These are phyloP conservation scores for Russula olivacea DNA, from an alignment of 768 basidiomycete species.

Conservation along the genomic window DNA sequence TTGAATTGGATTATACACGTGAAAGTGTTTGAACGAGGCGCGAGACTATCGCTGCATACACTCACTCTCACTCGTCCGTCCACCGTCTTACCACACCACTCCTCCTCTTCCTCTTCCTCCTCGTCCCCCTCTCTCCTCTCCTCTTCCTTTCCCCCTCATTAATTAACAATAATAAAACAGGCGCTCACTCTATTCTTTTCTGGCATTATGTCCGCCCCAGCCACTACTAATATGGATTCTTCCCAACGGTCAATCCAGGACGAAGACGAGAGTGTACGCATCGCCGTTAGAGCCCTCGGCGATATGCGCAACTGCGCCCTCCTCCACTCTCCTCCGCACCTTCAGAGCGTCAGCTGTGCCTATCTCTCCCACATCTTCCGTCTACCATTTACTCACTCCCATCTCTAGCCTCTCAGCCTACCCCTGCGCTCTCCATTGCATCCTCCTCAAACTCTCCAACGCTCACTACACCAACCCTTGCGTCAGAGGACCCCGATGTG, in stretches of 20 bases:
- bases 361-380: conserved; percentile 5
- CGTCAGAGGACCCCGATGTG: conserved; percentile 27
- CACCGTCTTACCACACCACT: neutral
- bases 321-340: conserved; percentile 8
- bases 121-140: neutral
- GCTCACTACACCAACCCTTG: conserved; percentile 28
- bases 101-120: neutral
- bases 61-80: too few relatives aligned
- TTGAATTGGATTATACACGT: conserved; percentile 13
- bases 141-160: neutral
- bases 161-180: neutral
- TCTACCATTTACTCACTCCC: neutral
- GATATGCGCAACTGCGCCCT: conserved; percentile 52
- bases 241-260: conserved; percentile 35
- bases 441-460: conserved; percentile 33
- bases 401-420: conserved; percentile 32
- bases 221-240: conserved; percentile 8
- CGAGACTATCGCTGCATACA: neutral
- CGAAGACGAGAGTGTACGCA: conserved; percentile 72
- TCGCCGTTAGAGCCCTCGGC: conserved; percentile 69
- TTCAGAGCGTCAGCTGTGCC: conserved; percentile 29
- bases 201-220: conserved; percentile 12
- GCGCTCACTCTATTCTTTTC: conserved; percentile 5
- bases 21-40: neutral
- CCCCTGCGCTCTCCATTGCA: conserved; percentile 33